These are phyloP conservation scores for Dendryphion nanum DNA, from an alignment of 2,329 filamentous ascomycete species.

Conservation along the genomic window DNA sequence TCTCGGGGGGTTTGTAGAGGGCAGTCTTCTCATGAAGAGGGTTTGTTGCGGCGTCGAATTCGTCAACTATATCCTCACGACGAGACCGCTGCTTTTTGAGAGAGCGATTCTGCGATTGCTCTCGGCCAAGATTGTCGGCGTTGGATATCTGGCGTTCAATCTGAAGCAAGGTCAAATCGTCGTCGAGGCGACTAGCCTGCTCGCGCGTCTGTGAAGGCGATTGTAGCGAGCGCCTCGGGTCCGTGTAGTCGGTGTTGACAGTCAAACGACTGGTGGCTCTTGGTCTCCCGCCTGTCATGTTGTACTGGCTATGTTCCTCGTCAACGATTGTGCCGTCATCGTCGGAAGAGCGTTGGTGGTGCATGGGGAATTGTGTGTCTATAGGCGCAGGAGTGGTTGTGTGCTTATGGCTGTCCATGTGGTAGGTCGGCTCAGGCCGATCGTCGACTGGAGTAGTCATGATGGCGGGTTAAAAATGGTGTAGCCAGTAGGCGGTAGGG, in stretches of 20 bases:
- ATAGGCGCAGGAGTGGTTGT: neutral
- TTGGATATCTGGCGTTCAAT: slow-evolving; percentile 61
- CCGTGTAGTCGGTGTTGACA: slow-evolving; percentile 46
- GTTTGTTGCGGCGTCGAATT: slow-evolving; percentile 67
- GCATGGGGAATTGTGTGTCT: slow-evolving; percentile 2
- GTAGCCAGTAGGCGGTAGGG: no score
- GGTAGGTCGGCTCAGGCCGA: slow-evolving; percentile 36
- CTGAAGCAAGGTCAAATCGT: slow-evolving; percentile 64
- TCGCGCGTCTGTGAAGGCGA: slow-evolving; percentile 61
- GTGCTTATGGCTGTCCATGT: slow-evolving; percentile 27
- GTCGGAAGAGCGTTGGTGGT: slow-evolving; percentile 36
- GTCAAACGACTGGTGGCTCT: slow-evolving; percentile 47
- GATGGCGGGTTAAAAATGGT: no score
- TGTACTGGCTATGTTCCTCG: slow-evolving; percentile 29
- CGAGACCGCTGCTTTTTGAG: slow-evolving; percentile 54
- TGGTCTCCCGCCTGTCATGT: slow-evolving; percentile 8
- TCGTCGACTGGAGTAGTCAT: slow-evolving; percentile 39
- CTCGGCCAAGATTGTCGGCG: slow-evolving; percentile 36
- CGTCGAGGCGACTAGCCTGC: slow-evolving; percentile 60
- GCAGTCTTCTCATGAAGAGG: slow-evolving; percentile 66
- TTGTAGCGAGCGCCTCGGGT: slow-evolving; percentile 23
- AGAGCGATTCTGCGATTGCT: slow-evolving; percentile 41
- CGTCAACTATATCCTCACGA: slow-evolving; percentile 59
- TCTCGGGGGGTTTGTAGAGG: slow-evolving; percentile 63
- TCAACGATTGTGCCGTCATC: slow-evolving; percentile 40